Percentiles rank a stretch among this genome's conserved stretches.
Evolutionary conservation across 257 asterid species (phyloP).

Genomic region (Solanum pimpinellifolium): DNA sequence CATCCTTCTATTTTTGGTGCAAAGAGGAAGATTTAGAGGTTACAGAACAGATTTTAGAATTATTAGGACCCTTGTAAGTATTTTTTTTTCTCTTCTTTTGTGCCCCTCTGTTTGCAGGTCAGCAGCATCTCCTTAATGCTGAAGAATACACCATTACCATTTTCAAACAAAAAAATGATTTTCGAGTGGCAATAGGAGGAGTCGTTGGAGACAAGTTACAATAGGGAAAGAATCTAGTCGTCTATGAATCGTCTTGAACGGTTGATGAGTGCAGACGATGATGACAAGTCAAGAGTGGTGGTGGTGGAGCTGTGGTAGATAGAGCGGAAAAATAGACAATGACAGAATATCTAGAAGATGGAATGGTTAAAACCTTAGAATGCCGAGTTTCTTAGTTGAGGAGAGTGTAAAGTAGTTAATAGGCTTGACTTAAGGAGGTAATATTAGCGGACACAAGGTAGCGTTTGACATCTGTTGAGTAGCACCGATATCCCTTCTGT

Average conservation of each 20-base stretch:
- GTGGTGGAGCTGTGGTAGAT: not conserved
- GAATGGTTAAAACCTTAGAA: not conserved
- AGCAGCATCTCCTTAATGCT: too few species aligned
- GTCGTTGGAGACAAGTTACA: not conserved
- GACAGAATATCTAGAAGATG: not conserved
- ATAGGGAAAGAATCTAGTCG: not conserved
- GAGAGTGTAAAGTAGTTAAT: not conserved
- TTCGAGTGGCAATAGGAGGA: not conserved
- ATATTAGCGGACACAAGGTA: not conserved
- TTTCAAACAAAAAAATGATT: not conserved
- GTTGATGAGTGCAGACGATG: not conserved
- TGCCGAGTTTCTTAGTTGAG: not conserved
- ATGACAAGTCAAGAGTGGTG: not conserved
- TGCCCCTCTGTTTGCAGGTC: too few species aligned
- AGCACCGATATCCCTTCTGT: not conserved
- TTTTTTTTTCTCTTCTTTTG: too few species aligned
- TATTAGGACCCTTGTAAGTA: too few species aligned
- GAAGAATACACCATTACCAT: too few species aligned
- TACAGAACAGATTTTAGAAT: too few species aligned
- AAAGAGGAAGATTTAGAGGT: too few species aligned
- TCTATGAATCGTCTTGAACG: not conserved
- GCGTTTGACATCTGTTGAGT: not conserved
- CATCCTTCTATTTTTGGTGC: too few species aligned
- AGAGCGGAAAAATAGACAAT: not conserved
- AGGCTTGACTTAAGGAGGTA: not conserved